Evolutionary conservation across 2,329 filamentous ascomycete species (phyloP).

Genomic region (Trichoderma koningii): DNA sequence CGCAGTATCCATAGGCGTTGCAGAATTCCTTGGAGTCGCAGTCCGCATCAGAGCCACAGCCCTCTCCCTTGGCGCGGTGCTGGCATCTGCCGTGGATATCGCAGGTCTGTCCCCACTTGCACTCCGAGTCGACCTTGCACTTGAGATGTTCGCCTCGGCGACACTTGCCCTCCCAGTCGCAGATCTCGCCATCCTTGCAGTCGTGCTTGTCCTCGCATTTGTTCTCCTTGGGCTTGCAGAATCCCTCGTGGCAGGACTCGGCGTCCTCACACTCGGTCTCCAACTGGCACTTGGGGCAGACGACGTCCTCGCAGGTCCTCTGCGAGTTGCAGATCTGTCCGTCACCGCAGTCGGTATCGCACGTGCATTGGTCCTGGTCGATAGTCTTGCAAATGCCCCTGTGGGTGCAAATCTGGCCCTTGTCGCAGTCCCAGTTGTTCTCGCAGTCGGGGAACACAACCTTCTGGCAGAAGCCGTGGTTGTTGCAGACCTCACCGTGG

Average conservation of each 20-base stretch:
- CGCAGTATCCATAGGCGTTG: slow-evolving; percentile 16
- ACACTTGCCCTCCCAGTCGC: slow-evolving; percentile 11
- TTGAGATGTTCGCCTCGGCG: slow-evolving; percentile 6
- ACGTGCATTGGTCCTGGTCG: neutral
- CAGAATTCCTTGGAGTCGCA: slow-evolving; percentile 6
- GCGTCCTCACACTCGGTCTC: neutral
- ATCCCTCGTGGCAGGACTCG: neutral
- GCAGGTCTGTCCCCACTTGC: neutral
- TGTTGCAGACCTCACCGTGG: slow-evolving; percentile 15
- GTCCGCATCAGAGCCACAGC: neutral
- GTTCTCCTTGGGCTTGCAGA: slow-evolving; percentile 13
- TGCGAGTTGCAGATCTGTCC: slow-evolving; percentile 14
- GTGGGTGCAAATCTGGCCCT: slow-evolving; percentile 8
- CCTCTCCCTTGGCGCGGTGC: neutral
- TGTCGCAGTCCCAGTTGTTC: slow-evolving; percentile 21
- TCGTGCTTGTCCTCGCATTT: slow-evolving; percentile 2
- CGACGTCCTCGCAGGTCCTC: slow-evolving; percentile 6
- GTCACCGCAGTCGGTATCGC: slow-evolving; percentile 1
- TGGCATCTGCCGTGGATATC: slow-evolving; percentile 17
- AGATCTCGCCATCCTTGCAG: slow-evolving; percentile 12
- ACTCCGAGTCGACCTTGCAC: slow-evolving; percentile 7
- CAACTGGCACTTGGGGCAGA: slow-evolving; percentile 1
- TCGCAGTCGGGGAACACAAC: slow-evolving; percentile 21
- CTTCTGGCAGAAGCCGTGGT: slow-evolving; percentile 18
- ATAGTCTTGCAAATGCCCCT: slow-evolving; percentile 15